Conservation (phyloP, 305 asterid genomes). For the Fraxinus latifolia region DNA sequence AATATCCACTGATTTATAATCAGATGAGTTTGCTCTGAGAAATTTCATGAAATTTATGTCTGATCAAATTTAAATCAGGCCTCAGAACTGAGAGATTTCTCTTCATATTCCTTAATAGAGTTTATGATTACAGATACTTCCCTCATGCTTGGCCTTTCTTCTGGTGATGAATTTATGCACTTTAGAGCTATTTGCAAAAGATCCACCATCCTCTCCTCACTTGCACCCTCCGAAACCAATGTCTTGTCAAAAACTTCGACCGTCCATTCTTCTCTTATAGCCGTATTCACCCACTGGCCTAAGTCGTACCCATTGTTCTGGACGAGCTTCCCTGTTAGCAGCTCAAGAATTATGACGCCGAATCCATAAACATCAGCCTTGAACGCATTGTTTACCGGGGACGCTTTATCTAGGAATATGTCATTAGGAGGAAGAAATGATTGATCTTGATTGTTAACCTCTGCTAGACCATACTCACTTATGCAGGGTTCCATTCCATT, state of each 20-base stretch:
- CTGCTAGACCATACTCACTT: constrained; percentile 63
- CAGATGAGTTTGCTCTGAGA: neutral
- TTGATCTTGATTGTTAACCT: constrained; percentile 28
- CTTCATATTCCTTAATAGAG: constrained; percentile 51
- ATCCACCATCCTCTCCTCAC: constrained; percentile 60
- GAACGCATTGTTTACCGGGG: constrained; percentile 19
- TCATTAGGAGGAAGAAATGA: constrained; percentile 21
- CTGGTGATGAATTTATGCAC: constrained; percentile 44
- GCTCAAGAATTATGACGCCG: constrained; percentile 67
- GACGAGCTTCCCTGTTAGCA: constrained; percentile 61
- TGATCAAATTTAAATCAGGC: constrained; percentile 7
- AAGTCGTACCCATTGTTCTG: constrained; percentile 53
- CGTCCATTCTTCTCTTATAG: constrained; percentile 75
- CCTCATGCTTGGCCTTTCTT: constrained; percentile 46
- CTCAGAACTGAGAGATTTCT: constrained; percentile 37
- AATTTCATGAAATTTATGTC: neutral
- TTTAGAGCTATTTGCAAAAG: constrained; percentile 66
- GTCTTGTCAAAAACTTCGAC: constrained; percentile 62
- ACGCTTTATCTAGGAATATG: constrained; percentile 23
- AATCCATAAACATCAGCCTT: constrained; percentile 47
- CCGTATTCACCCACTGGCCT: constrained; percentile 61
- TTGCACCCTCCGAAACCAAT: constrained; percentile 48
- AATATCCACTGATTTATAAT: neutral
- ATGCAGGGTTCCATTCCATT: constrained; percentile 53
- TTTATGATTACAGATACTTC: constrained; percentile 50